Evolutionary conservation across 2,329 filamentous ascomycete genomes (phyloP).

Genomic region (Pseudogymnoascus sp.): DNA sequence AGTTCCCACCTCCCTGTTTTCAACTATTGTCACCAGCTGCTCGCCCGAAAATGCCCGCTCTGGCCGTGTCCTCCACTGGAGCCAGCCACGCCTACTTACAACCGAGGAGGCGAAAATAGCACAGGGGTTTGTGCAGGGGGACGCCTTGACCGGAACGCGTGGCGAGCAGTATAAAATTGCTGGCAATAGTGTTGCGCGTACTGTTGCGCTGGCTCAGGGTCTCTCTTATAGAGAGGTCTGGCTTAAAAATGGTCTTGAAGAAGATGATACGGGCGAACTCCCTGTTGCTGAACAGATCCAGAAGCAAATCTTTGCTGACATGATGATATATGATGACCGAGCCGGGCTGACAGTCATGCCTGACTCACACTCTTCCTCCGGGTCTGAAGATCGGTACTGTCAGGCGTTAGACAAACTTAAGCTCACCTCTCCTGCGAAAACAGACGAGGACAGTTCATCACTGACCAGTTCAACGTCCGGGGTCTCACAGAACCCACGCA

Average conservation of each 20-base stretch:
- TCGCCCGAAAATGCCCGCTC: slow-evolving; percentile 47
- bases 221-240: slow-evolving; percentile 56
- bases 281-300: background rate
- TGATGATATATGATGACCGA: background rate
- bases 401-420: background rate
- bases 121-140: slow-evolving; percentile 64
- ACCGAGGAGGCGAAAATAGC: slow-evolving; percentile 62
- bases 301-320: background rate
- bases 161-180: slow-evolving; percentile 57
- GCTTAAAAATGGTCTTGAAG: slow-evolving; percentile 21
- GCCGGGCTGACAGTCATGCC: background rate
- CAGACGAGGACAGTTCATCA: background rate
- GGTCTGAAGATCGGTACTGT: background rate
- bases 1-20: slow-evolving; percentile 46
- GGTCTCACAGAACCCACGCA: background rate
- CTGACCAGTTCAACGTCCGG: background rate
- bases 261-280: background rate
- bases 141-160: slow-evolving; percentile 57
- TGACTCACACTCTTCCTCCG: background rate
- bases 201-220: slow-evolving; percentile 61
- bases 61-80: slow-evolving; percentile 58
- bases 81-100: slow-evolving; percentile 53
- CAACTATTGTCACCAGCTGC: slow-evolving; percentile 55
- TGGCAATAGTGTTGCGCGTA: slow-evolving; percentile 70
- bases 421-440: background rate